Evolutionary conservation across 192 early-diverging fungal species (phyloP).

Genomic region (Phlyctochytrium planicorne): DNA sequence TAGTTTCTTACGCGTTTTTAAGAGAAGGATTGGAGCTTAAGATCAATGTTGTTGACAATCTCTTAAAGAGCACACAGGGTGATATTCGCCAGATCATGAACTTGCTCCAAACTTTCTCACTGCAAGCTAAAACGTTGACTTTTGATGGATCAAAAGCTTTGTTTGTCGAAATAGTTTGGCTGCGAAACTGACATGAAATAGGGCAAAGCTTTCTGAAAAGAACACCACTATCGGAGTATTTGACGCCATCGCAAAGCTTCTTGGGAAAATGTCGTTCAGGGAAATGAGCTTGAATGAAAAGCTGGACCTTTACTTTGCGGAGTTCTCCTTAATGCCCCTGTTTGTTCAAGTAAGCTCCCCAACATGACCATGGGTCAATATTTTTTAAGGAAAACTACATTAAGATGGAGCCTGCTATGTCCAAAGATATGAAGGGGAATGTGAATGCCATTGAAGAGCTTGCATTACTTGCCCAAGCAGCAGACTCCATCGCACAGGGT

Average conservation of each 20-base stretch:
- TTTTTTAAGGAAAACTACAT: slow-evolving; percentile 79
- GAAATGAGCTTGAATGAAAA: slow-evolving; percentile 66
- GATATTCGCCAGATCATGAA: slow-evolving; percentile 98
- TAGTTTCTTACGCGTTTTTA: neutral
- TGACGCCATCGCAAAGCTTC: slow-evolving; percentile 67
- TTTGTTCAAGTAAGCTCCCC: slow-evolving; percentile 76
- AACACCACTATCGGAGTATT: slow-evolving; percentile 67
- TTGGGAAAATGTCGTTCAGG: slow-evolving; percentile 53
- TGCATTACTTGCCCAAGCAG: slow-evolving; percentile 72
- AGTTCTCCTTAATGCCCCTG: slow-evolving; percentile 82
- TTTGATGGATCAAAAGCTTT: slow-evolving; percentile 80
- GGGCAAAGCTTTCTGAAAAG: slow-evolving; percentile 50
- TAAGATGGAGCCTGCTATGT: slow-evolving; percentile 58
- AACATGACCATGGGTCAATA: neutral
- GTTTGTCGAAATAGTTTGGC: slow-evolving; percentile 40
- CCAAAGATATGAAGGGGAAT: slow-evolving; percentile 32
- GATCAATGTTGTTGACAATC: slow-evolving; percentile 75
- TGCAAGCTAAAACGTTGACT: slow-evolving; percentile 62
- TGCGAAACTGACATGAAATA: slow-evolving; percentile 35
- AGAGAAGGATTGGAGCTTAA: slow-evolving; percentile 76
- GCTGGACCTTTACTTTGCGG: slow-evolving; percentile 88
- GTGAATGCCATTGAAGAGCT: slow-evolving; percentile 42
- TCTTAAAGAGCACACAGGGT: slow-evolving; percentile 75
- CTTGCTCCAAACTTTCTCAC: slow-evolving; percentile 86
- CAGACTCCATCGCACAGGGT: slow-evolving; percentile 80